Percentiles rank a stretch among this genome's conserved stretches.
phyloP scores from a whole-genome alignment of 129 eudicot species.

The Centrapalus pauciflorus region DNA sequence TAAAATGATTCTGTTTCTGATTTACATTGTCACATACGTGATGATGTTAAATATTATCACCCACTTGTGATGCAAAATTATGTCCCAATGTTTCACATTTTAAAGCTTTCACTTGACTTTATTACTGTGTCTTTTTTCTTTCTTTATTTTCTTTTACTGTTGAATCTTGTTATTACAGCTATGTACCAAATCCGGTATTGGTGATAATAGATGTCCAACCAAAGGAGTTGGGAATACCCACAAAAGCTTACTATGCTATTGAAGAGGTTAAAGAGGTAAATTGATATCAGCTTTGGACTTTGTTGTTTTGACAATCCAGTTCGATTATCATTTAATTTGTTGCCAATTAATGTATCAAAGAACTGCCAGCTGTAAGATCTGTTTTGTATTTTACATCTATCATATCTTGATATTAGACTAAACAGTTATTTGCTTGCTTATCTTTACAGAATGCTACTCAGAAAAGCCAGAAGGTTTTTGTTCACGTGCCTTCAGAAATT shows the following conservation, averaged over 20 bases:
- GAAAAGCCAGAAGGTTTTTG: constrained; percentile 96
- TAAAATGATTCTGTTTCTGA: background rate
- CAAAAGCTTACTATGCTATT: constrained; percentile 98
- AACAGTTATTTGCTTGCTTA: too few relatives aligned
- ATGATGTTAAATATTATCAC: background rate
- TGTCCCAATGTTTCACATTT: too few relatives aligned
- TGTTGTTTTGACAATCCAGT: background rate
- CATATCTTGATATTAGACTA: constrained; percentile 1
- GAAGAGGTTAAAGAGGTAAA: constrained; percentile 98
- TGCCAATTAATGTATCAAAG: background rate
- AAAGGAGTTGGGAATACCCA: constrained; percentile 94
- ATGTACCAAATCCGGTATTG: constrained; percentile 91
- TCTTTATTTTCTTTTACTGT: background rate
- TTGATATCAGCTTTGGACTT: background rate
- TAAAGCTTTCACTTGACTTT: too few relatives aligned
- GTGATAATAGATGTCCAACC: constrained; percentile 98
- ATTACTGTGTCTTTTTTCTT: too few relatives aligned
- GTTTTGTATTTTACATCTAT: background rate
- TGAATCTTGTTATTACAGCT: constrained; percentile 48
- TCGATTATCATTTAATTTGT: background rate
- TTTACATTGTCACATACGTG: background rate
- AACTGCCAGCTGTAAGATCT: background rate
- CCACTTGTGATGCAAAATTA: too few relatives aligned
- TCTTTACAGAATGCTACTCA: constrained; percentile 85
- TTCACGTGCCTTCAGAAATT: constrained; percentile 91